A percentile compares a stretch with the other conserved stretches of the same genome.
phyloP scores from a whole-genome alignment of 768 basidiomycete genomes.

The Leccinellum albellum region DNA sequence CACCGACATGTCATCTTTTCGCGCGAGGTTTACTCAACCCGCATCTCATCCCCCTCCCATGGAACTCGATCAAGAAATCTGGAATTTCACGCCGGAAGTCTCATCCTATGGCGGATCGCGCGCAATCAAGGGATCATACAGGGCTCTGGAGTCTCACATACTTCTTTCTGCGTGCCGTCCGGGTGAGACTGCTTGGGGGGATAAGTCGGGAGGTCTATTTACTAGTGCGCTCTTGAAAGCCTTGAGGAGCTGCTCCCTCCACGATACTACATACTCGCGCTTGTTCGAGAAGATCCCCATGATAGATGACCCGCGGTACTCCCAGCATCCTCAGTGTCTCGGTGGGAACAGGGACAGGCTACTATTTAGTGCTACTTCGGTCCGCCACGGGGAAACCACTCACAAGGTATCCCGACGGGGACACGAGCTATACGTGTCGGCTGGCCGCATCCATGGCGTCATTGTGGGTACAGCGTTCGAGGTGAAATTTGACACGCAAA shows the following conservation, averaged over 20 bases:
- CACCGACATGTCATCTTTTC: neutral
- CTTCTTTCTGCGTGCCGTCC: conserved; percentile 23
- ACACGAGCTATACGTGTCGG: conserved; percentile 9
- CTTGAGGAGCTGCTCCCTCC: neutral
- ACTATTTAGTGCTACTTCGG: conserved; percentile 16
- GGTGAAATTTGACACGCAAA: neutral
- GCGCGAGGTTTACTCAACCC: conserved; percentile 7
- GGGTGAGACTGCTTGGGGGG: conserved; percentile 11
- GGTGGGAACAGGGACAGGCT: conserved; percentile 14
- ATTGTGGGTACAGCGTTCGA: conserved; percentile 12
- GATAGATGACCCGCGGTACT: too few relatives aligned
- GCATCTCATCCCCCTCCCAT: conserved; percentile 9
- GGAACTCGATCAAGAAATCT: conserved; percentile 12
- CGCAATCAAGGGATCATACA: conserved; percentile 6
- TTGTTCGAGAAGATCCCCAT: conserved; percentile 5
- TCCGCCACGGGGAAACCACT: conserved; percentile 6
- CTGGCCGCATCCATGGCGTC: conserved; percentile 19
- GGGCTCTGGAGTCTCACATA: conserved; percentile 18
- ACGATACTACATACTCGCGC: conserved; percentile 14
- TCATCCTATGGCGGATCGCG: conserved; percentile 6
- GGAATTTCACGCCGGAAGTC: neutral
- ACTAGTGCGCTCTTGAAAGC: conserved; percentile 15
- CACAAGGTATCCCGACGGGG: conserved; percentile 10
- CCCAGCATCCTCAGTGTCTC: conserved; percentile 20
- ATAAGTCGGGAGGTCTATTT: conserved; percentile 16